Evolutionary conservation across 2,329 filamentous ascomycete genomes (phyloP), one percentile per base, ranked within the genome.

Genomic region (Coniochaeta sp.): DNA sequence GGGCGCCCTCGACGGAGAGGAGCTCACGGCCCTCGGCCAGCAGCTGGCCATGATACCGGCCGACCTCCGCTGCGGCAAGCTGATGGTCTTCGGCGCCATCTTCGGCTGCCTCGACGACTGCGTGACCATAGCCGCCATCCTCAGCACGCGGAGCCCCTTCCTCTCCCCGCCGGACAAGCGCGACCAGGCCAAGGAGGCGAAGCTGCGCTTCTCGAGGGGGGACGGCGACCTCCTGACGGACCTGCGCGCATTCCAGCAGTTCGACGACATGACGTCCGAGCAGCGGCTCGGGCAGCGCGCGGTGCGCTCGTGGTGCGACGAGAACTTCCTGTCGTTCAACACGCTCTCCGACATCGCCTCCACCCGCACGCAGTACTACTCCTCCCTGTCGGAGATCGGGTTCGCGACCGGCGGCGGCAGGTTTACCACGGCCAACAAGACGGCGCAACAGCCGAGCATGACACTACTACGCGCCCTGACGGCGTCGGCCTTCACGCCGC

Each of bases 31-130:
- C 3, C 86, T 99, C 55, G 95, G 95, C 42, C 87, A 89, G 58
- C 95, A 98, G 75, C 80, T 99, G n/a, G 89, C 93, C 19, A 91
- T 96, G 85, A 92, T 99, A 57, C 95, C 95, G 1, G 91, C 93
- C 0, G 95, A 99, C 70, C 81, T 99, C 55, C 87, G 93, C 30
- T 96, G 92, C 71, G 91, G 90, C 54, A 99, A 99, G 74, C 81
- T 99, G 36, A 91, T 99, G 82, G 90, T 99, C 3, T 96, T 96
- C 69, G 95, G 95, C 6, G 89, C 91, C 17, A 92, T 96, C 61
- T 98, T 99, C 69, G 90, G 90, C 36, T 98, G 93, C 69, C 81
- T 98, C 7, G 91, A 96, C 68, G 87, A 93, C 58, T 92, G 89
- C 65, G 82, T 98, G 59, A 92, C 89, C 2, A 93, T 98, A 63